Conservation (phyloP, 768 basidiomycete species). For the Leccinum obscurum region DNA sequence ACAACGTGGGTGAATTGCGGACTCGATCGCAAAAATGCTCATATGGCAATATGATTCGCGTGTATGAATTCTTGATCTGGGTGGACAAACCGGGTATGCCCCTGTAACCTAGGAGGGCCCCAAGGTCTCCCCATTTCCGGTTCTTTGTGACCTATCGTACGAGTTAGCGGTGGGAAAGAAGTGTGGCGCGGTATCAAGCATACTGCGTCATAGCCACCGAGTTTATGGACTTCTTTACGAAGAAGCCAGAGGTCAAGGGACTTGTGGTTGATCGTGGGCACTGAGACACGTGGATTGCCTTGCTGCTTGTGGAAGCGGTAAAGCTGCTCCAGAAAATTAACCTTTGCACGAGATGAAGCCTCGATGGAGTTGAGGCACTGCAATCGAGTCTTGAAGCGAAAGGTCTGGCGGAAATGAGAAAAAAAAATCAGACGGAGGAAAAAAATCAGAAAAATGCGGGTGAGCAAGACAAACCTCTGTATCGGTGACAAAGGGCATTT, state of each 20-base stretch:
- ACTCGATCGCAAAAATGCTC: conserved; percentile 85
- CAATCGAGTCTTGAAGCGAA: conserved; percentile 94
- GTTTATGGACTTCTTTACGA: conserved; percentile 85
- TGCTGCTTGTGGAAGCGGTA: conserved; percentile 97
- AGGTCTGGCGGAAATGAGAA: conserved; percentile 48
- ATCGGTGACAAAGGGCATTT: conserved; percentile 94
- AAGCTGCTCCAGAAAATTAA: conserved; percentile 96
- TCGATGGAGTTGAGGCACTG: conserved; percentile 96
- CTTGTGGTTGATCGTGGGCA: conserved; percentile 92
- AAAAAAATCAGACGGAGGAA: conserved; percentile 21
- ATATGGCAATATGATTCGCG: conserved; percentile 91
- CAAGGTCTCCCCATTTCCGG: conserved; percentile 89
- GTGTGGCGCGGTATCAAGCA: conserved; percentile 28
- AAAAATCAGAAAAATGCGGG: conserved; percentile 28
- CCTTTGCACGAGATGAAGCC: conserved; percentile 92
- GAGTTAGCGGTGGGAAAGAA: conserved; percentile 29
- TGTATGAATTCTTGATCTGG: conserved; percentile 88
- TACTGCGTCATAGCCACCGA: conserved; percentile 88
- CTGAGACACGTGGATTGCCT: conserved; percentile 85
- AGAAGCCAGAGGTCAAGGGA: conserved; percentile 92
- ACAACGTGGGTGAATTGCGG: conserved; percentile 57
- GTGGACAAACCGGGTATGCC: conserved; percentile 80
- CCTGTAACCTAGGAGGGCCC: conserved; percentile 78
- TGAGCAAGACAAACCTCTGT: conserved; percentile 68
- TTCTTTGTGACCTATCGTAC: conserved; percentile 67